These are phyloP conservation scores for Xylaria sp. DNA, from an alignment of 2,329 filamentous ascomycete genomes.

Conservation along the genomic window DNA sequence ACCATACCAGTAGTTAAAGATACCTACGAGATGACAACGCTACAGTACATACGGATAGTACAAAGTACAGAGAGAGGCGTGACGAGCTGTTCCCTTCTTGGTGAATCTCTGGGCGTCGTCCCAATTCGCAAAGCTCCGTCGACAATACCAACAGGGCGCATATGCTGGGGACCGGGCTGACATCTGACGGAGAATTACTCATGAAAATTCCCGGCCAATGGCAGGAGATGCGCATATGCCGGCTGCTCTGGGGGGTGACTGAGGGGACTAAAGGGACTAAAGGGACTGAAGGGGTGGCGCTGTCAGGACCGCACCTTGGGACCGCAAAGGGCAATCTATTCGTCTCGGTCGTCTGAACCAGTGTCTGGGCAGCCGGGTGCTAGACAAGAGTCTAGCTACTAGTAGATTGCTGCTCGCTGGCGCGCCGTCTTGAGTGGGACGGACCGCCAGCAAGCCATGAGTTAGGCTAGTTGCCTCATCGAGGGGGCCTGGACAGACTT, in stretches of 20 bases:
- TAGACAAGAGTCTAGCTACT: background rate
- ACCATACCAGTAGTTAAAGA: background rate
- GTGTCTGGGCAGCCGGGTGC: constrained; percentile 22
- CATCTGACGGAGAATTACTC: constrained; percentile 45
- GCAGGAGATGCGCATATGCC: constrained; percentile 28
- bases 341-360: constrained; percentile 22
- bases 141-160: constrained; percentile 23
- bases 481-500: constrained; percentile 17
- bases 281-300: background rate
- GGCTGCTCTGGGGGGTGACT: constrained; percentile 37
- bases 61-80: constrained; percentile 19
- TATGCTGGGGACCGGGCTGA: constrained; percentile 41
- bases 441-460: constrained; percentile 38
- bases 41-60: background rate
- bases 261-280: background rate
- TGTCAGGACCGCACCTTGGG: background rate
- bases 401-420: constrained; percentile 13
- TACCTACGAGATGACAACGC: background rate
- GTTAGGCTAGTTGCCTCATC: constrained; percentile 18
- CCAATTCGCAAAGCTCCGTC: constrained; percentile 34
- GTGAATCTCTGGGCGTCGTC: constrained; percentile 34
- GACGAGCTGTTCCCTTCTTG: constrained; percentile 38
- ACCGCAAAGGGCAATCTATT: constrained; percentile 38
- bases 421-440: constrained; percentile 40
- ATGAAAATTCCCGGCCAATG: constrained; percentile 46